Evolutionary conservation across 1,284 basidiomycete genomes (phyloP).

Genomic region (Moesziomyces sp.): DNA sequence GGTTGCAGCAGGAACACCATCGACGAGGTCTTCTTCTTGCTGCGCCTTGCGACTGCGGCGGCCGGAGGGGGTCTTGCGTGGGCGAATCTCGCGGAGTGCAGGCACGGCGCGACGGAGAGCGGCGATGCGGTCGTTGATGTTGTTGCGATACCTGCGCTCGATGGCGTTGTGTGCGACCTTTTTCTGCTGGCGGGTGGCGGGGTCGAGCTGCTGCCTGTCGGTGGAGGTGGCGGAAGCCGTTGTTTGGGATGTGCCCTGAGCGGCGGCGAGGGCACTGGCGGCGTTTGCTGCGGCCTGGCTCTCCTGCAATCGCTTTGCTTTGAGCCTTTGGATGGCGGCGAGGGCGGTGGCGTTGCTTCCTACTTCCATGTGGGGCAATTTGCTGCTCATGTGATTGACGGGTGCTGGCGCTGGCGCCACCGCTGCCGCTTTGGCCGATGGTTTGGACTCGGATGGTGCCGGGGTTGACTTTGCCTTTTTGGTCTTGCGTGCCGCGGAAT

Average conservation of each 20-base stretch:
- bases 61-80: constrained; percentile 53
- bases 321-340: constrained; percentile 52
- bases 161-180: constrained; percentile 66
- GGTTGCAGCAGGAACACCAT: constrained; percentile 65
- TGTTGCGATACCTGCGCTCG: constrained; percentile 65
- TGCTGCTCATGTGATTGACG: constrained; percentile 28
- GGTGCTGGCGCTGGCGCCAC: constrained; percentile 7
- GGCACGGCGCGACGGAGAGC: constrained; percentile 79
- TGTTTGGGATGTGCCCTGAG: constrained; percentile 3
- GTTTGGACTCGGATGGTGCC: constrained; percentile 8
- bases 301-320: constrained; percentile 44
- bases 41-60: constrained; percentile 53
- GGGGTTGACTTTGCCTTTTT: constrained; percentile 33
- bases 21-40: constrained; percentile 61
- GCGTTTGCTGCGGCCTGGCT: constrained; percentile 43
- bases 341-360: constrained; percentile 57
- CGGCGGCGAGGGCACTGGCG: constrained; percentile 9
- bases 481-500: constrained; percentile 13
- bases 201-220: constrained; percentile 31
- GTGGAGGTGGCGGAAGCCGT: background rate
- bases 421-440: background rate
- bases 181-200: constrained; percentile 48
- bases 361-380: constrained; percentile 57
- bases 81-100: constrained; percentile 72
- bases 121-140: constrained; percentile 66